phyloP scores from a whole-genome alignment of 1,284 basidiomycete species.

The Crocinoboletus sp. region DNA sequence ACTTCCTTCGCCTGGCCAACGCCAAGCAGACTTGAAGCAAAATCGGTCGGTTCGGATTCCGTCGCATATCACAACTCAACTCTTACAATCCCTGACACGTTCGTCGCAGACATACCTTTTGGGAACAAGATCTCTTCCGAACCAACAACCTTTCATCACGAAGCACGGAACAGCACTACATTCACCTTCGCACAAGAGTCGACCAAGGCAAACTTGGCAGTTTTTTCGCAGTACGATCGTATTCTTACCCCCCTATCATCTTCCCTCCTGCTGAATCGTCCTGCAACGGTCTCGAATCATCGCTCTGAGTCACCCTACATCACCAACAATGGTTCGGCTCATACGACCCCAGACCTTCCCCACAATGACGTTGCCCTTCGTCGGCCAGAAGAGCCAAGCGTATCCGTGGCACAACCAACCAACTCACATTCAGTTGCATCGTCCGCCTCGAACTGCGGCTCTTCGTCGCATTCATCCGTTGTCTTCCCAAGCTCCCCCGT shows the following conservation, averaged over 20 bases:
- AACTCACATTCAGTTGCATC: background rate
- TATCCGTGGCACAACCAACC: background rate
- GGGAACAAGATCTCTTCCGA: too few species aligned
- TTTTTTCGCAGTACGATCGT: background rate
- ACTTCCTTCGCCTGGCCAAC: background rate
- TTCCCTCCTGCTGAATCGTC: background rate
- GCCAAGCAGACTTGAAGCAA: background rate
- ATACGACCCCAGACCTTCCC: background rate
- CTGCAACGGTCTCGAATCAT: background rate
- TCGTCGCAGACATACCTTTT: too few species aligned
- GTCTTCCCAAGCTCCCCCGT: background rate
- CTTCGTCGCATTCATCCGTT: background rate
- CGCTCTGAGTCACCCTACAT: background rate
- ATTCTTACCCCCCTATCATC: background rate
- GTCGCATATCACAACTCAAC: background rate
- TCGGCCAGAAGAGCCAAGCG: background rate
- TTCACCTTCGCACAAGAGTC: background rate
- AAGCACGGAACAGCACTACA: background rate
- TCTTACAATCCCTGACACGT: background rate
- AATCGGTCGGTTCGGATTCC: background rate
- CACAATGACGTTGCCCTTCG: background rate
- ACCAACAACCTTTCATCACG: background rate
- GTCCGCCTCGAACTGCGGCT: too few species aligned
- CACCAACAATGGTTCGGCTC: background rate
- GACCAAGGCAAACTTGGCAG: background rate